A percentile compares a stretch with the other conserved stretches of the same genome.
Evolutionary conservation across 306 rosid genomes (phyloP).

Genomic region (Cucurbita moschata): DNA sequence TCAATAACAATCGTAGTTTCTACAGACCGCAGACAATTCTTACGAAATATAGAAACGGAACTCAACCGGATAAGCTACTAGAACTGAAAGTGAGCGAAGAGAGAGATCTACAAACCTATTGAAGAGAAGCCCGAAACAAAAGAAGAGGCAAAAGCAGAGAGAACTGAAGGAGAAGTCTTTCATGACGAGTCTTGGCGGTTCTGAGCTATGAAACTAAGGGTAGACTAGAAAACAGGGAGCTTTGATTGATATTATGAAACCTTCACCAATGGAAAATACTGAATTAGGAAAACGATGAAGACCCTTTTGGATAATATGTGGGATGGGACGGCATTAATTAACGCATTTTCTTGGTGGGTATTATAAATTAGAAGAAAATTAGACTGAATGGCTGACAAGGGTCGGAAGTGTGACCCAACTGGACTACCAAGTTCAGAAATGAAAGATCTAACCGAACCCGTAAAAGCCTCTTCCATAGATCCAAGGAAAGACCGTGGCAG

Average conservation of each 20-base stretch:
- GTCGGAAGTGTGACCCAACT: no score
- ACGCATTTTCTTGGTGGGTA: background rate
- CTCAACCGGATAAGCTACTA: background rate
- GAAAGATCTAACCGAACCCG: background rate
- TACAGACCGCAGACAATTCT: background rate
- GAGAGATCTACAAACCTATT: background rate
- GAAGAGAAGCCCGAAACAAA: background rate
- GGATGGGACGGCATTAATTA: background rate
- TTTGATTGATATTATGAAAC: background rate
- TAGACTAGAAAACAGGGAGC: background rate
- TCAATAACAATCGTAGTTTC: background rate
- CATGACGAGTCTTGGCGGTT: background rate
- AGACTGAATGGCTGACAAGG: background rate
- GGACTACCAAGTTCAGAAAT: background rate
- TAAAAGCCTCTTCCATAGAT: background rate
- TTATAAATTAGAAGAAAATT: background rate
- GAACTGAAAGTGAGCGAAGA: background rate
- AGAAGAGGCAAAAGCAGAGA: constrained; percentile 2
- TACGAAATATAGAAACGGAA: background rate
- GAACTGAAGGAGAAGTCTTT: background rate
- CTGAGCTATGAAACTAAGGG: background rate
- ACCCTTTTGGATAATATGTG: background rate
- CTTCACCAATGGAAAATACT: background rate
- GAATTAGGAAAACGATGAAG: background rate
- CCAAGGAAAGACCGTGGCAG: background rate